Evolutionary conservation across 768 basidiomycete genomes (phyloP), one percentile per base, ranked within the genome.

Genomic region (Calocybe indica): DNA sequence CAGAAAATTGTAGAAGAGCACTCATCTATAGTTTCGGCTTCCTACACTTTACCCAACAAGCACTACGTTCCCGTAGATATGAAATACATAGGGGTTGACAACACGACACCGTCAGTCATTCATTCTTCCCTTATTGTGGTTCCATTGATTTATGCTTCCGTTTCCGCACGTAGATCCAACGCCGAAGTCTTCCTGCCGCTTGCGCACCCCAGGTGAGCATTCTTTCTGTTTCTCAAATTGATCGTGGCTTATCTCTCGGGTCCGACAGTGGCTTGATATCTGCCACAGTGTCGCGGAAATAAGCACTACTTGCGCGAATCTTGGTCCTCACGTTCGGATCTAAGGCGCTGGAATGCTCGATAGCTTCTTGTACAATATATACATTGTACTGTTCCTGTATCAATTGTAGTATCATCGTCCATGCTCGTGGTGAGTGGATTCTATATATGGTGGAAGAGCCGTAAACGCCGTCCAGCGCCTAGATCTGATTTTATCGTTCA

Each of bases 61-160:
- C 94, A 96, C 61, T 97, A 95, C 63, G 79, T 96, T 55, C 88
- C 89, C 0, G 89, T 93, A 40, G 81, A 89, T 62, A 85, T 92
- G 82, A 66, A 65, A 45, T 89, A 88, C 51, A 67, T 86, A 38
- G 80, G 79, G 2, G 60, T 86, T 7, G 85, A 88, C 55, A 90
- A 91, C 58, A 53, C 76, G 35, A 80, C 79, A 2, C 82, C 83
- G 83, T 85, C 58, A 59, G 30, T 56, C 37, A 50, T 50, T 37
- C 37, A 52, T 43, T 32, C 13, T 7, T 43, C 11, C 7, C 28
- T 34, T 28, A 9, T 14, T 45, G 33, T 35, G 29, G n/a, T 36
- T 37, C 14, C 36, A 35, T 41, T 40, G 14, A 29, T 13, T 38
- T 22, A 30, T 40, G 5, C 15, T 29, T 45, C 48, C 13, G 12